A percentile compares a stretch with the other conserved stretches of the same genome.
These are phyloP conservation scores for Daldinia vernicosa DNA, from an alignment of 495 filamentous ascomycete genomes.

Conservation along the genomic window DNA sequence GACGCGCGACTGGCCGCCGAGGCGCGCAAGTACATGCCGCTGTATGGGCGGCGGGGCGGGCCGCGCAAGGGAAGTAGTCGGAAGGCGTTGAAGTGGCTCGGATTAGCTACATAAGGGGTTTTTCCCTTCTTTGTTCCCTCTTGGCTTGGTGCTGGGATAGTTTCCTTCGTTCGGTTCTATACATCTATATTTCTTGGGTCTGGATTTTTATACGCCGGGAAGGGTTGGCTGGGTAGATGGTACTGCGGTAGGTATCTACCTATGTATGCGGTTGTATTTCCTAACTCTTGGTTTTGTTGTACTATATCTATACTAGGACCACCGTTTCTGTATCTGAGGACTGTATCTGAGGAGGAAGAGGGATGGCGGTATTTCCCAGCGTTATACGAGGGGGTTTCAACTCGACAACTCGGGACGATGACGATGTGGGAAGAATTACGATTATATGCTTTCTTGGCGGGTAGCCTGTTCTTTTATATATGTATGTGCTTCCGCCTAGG, in stretches of 20 bases:
- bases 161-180: too few relatives aligned
- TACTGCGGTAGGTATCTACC: too few relatives aligned
- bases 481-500: neutral
- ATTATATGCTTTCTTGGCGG: conserved; percentile 1
- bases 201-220: too few relatives aligned
- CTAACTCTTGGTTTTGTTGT: neutral
- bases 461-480: neutral
- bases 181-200: too few relatives aligned
- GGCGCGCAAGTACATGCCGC: conserved; percentile 50
- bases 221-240: too few relatives aligned
- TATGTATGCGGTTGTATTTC: neutral
- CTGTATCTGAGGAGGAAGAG: neutral
- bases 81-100: conserved; percentile 51
- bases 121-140: neutral
- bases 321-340: neutral
- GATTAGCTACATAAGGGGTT: conserved; percentile 31
- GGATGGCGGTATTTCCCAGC: neutral
- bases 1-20: conserved; percentile 36
- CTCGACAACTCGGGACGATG: neutral
- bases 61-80: conserved; percentile 44
- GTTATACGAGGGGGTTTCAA: neutral
- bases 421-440: neutral
- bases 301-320: neutral
- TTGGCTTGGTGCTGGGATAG: neutral
- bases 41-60: conserved; percentile 34